Evolutionary conservation across 257 asterid genomes (phyloP).

Genomic region (Nicotiana knightiana): DNA sequence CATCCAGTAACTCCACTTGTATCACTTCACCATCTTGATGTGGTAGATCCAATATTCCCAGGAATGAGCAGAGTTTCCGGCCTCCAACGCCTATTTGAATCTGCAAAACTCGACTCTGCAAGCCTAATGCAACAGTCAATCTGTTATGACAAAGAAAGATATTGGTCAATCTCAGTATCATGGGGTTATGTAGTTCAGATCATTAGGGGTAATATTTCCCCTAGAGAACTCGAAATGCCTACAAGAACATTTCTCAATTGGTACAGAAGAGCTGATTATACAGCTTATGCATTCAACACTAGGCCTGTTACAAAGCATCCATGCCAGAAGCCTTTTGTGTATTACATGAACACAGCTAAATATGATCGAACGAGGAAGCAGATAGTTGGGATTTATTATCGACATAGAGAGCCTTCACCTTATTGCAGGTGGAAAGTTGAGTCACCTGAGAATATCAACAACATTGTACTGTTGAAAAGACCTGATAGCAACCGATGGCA

Average conservation of each 20-base stretch:
- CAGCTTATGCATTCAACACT: constrained; percentile 62
- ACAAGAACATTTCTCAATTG: constrained; percentile 63
- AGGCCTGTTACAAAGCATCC: constrained; percentile 61
- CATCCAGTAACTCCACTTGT: constrained; percentile 61
- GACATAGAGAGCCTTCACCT: constrained; percentile 36
- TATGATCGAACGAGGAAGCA: constrained; percentile 26
- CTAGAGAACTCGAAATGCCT: constrained; percentile 70
- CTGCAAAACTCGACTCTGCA: constrained; percentile 46
- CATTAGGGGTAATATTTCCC: constrained; percentile 54
- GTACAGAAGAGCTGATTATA: constrained; percentile 63
- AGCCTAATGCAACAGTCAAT: constrained; percentile 65
- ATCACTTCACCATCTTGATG: constrained; percentile 59
- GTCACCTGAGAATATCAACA: constrained; percentile 31
- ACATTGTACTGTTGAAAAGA: constrained; percentile 41
- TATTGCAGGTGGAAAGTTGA: constrained; percentile 47
- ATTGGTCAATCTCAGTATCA: constrained; percentile 56
- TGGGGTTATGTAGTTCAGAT: constrained; percentile 65
- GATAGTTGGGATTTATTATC: constrained; percentile 37
- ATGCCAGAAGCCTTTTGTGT: constrained; percentile 58
- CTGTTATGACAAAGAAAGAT: constrained; percentile 42
- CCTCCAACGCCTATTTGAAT: constrained; percentile 31
- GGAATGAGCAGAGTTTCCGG: constrained; percentile 33
- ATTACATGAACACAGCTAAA: constrained; percentile 31
- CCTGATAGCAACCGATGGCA: constrained; percentile 53
- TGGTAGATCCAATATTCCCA: constrained; percentile 63